Percentiles rank a stretch among this genome's conserved stretches.
Evolutionary conservation across 345 rosid genomes (phyloP).

Genomic region (Geranium rotundifolium): DNA sequence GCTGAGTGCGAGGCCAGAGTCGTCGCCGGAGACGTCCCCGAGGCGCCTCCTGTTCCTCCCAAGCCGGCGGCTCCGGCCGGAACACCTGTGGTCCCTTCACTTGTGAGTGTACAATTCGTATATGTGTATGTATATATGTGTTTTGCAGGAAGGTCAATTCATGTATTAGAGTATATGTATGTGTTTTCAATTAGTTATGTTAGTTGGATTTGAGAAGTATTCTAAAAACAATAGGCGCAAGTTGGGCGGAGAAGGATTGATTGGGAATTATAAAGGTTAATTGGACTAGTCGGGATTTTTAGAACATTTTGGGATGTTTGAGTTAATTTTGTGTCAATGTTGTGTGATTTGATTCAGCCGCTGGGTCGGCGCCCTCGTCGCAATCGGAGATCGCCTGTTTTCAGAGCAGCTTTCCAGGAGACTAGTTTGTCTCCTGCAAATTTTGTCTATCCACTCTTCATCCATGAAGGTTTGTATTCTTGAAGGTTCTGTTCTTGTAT

Average conservation of each 20-base stretch:
- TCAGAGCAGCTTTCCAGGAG: constrained; percentile 80
- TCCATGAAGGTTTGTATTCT: constrained; percentile 70
- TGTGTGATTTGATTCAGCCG: constrained; percentile 29
- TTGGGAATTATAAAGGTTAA: too few species aligned
- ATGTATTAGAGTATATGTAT: too few species aligned
- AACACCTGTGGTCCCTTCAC: constrained; percentile 56
- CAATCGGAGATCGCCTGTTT: constrained; percentile 53
- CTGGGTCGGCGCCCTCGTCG: constrained; percentile 78
- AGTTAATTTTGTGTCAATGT: not conserved
- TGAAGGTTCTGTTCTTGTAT: not conserved
- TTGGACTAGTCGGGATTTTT: too few species aligned
- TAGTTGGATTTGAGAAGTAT: not conserved
- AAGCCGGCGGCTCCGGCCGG: constrained; percentile 70
- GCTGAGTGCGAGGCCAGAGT: constrained; percentile 90
- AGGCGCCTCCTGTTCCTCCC: constrained; percentile 76
- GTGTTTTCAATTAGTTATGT: not conserved
- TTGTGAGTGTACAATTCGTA: constrained; percentile 30
- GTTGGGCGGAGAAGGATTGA: too few species aligned
- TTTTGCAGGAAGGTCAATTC: not conserved
- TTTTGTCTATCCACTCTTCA: constrained; percentile 86
- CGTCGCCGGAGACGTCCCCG: constrained; percentile 66
- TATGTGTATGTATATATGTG: not conserved
- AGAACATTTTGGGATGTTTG: not conserved
- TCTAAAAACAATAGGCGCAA: too few species aligned
- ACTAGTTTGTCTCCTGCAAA: constrained; percentile 72